Conservation (phyloP, 371 early-diverging fungal species). For the Circinella minor region DNA sequence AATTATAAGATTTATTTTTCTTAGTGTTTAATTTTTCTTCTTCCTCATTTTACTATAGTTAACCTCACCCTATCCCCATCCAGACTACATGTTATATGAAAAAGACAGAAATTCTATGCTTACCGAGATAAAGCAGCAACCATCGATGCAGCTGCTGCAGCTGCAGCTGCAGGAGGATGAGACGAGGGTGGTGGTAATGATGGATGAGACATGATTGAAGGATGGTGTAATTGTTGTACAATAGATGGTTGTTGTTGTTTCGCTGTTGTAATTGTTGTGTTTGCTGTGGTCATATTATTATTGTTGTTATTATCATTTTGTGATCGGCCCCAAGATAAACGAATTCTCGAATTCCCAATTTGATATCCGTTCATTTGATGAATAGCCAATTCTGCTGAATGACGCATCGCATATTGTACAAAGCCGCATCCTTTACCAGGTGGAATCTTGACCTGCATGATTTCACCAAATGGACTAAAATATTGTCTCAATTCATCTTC, state of each 20-base stretch:
- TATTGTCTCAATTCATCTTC: slow-evolving; percentile 82
- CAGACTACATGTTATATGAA: too few relatives aligned
- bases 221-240: neutral
- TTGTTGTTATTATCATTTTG: slow-evolving; percentile 17
- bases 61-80: too few relatives aligned
- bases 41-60: too few relatives aligned
- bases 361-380: slow-evolving; percentile 82
- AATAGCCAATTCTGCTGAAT: slow-evolving; percentile 87
- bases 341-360: slow-evolving; percentile 80
- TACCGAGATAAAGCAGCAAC: slow-evolving; percentile 5
- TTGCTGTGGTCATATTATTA: neutral
- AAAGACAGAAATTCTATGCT: neutral
- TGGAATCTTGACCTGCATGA: slow-evolving; percentile 89
- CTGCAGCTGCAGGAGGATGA: neutral
- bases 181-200: too few relatives aligned
- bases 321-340: slow-evolving; percentile 90
- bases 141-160: slow-evolving; percentile 15
- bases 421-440: slow-evolving; percentile 93
- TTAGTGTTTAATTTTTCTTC: too few relatives aligned
- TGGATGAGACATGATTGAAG: neutral
- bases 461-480: slow-evolving; percentile 87
- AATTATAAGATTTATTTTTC: neutral
- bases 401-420: slow-evolving; percentile 82
- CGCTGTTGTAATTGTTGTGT: neutral
- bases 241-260: neutral